These are phyloP conservation scores for Akebia trifoliata DNA, from an alignment of 164 flowering plant species.

Conservation along the genomic window DNA sequence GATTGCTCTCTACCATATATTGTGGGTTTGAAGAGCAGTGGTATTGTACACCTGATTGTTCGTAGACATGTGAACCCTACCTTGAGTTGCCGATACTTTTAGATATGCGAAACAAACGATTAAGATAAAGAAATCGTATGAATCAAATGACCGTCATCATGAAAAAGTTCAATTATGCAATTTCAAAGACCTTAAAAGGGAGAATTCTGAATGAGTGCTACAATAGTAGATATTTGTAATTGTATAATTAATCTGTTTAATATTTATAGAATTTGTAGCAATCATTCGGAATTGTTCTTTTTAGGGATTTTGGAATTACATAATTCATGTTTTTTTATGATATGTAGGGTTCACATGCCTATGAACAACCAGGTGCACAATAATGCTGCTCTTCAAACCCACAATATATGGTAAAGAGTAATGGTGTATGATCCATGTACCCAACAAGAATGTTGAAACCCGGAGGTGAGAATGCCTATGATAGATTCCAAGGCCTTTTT, in stretches of 20 bases:
- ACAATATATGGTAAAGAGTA: slow-evolving; percentile 98
- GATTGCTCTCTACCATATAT: slow-evolving; percentile 98
- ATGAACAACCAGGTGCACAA: slow-evolving; percentile 98
- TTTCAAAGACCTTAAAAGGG: too few relatives aligned
- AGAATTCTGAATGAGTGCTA: too few relatives aligned
- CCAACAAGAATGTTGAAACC: slow-evolving; percentile 81
- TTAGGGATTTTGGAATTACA: too few relatives aligned
- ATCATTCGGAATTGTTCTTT: too few relatives aligned
- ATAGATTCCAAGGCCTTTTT: slow-evolving; percentile 82
- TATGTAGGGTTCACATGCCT: slow-evolving; percentile 99
- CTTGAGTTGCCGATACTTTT: slow-evolving; percentile 98
- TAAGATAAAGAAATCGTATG: too few relatives aligned
- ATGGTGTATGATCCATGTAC: slow-evolving; percentile 97
- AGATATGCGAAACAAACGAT: too few relatives aligned
- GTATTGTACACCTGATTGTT: slow-evolving; percentile 98
- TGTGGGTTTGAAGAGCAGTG: slow-evolving; percentile 96
- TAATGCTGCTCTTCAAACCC: slow-evolving; percentile 96
- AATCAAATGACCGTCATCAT: too few relatives aligned
- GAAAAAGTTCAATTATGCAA: too few relatives aligned
- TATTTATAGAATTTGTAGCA: too few relatives aligned
- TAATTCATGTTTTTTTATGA: too few relatives aligned
- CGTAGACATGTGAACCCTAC: slow-evolving; percentile 99
- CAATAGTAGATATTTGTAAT: too few relatives aligned
- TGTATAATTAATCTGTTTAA: too few relatives aligned
- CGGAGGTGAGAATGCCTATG: slow-evolving; percentile 76